phyloP scores from a whole-genome alignment of 164 flowering plant species.

The Euptelea pleiosperma region DNA sequence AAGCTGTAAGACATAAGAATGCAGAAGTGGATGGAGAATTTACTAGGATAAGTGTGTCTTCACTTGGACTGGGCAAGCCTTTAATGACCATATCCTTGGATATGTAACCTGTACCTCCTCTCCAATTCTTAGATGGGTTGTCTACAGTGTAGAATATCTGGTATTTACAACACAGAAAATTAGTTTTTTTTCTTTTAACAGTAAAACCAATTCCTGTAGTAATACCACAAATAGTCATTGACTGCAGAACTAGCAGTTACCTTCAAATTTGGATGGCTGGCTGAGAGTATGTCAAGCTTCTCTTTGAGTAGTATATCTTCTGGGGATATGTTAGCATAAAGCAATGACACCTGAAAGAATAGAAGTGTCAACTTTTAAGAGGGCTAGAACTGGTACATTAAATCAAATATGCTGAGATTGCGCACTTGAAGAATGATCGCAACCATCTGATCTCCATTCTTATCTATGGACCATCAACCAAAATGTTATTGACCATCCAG shows the following conservation, averaged over 20 bases:
- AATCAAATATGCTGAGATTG: background rate
- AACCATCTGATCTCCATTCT: background rate
- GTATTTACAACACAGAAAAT: slow-evolving; percentile 5
- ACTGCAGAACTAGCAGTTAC: slow-evolving; percentile 28
- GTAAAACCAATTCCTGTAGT: background rate
- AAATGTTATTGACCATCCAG: too few species aligned
- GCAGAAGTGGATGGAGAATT: slow-evolving; percentile 25
- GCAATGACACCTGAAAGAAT: slow-evolving; percentile 62
- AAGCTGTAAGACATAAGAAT: background rate
- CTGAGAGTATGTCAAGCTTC: slow-evolving; percentile 81
- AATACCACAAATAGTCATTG: background rate
- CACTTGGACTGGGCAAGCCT: slow-evolving; percentile 86
- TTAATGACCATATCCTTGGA: slow-evolving; percentile 78
- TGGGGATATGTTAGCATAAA: slow-evolving; percentile 91
- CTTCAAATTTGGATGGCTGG: slow-evolving; percentile 91
- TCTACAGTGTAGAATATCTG: slow-evolving; percentile 95
- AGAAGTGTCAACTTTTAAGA: slow-evolving; percentile 9
- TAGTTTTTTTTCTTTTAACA: background rate
- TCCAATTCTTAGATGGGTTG: slow-evolving; percentile 82
- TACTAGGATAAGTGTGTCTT: slow-evolving; percentile 84
- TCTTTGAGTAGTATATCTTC: slow-evolving; percentile 93
- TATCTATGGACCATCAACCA: background rate
- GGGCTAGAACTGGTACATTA: background rate
- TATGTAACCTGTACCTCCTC: slow-evolving; percentile 79
- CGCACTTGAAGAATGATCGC: background rate